Evolutionary conservation across 2,329 filamentous ascomycete genomes (phyloP).

Genomic region (Trichoderma guizhouense): DNA sequence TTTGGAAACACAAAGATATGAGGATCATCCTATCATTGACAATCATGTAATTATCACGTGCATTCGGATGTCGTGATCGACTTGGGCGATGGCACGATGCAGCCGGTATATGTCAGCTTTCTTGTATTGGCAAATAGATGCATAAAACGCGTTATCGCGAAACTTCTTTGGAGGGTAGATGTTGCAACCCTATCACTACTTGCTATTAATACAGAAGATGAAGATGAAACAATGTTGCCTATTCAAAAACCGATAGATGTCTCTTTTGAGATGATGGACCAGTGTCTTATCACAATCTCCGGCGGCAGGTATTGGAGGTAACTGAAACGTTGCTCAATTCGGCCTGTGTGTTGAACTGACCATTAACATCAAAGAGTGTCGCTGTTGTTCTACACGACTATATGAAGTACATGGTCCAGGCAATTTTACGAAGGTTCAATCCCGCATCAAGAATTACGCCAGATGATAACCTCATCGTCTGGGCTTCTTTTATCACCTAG

Average conservation of each 20-base stretch:
- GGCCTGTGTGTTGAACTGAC: too few relatives aligned
- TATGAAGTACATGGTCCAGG: background rate
- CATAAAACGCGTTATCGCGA: conserved; percentile 6
- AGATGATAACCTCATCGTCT: background rate
- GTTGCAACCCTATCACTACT: background rate
- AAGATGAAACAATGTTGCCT: background rate
- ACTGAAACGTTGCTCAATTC: background rate
- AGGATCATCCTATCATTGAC: background rate
- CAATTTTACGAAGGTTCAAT: background rate
- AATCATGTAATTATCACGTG: conserved; percentile 15
- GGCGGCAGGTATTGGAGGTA: background rate
- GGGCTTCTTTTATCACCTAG: background rate
- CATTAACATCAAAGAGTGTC: background rate
- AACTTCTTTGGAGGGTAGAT: background rate
- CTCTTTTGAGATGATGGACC: background rate
- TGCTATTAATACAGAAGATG: background rate
- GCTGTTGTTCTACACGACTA: background rate
- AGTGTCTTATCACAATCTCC: background rate
- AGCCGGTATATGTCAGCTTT: conserved; percentile 1
- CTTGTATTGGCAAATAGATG: background rate
- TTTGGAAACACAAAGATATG: background rate
- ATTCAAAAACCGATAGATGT: background rate
- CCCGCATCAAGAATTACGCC: background rate
- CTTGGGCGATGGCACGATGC: conserved; percentile 15
- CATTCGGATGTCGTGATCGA: conserved; percentile 14